Conservation (phyloP, 1,284 basidiomycete species). For the Hymenochaete sp. region DNA sequence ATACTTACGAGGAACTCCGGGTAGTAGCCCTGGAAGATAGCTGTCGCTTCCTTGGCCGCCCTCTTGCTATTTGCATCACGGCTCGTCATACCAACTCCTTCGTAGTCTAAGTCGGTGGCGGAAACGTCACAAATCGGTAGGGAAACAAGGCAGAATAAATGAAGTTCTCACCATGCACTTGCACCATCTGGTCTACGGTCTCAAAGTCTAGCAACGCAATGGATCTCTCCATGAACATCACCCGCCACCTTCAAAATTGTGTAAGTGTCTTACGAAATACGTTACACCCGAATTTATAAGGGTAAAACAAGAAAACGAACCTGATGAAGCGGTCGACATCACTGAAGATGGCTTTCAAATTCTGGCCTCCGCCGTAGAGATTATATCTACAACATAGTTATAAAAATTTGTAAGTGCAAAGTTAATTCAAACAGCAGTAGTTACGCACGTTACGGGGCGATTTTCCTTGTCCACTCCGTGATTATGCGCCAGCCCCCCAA, state of each 20-base stretch:
- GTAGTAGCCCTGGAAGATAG: slow-evolving; percentile 65
- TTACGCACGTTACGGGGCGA: slow-evolving; percentile 51
- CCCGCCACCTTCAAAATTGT: slow-evolving; percentile 50
- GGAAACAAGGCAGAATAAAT: neutral
- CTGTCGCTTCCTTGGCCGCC: slow-evolving; percentile 61
- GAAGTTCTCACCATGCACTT: slow-evolving; percentile 54
- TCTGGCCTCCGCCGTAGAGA: slow-evolving; percentile 58
- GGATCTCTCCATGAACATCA: slow-evolving; percentile 64
- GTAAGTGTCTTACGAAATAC: neutral
- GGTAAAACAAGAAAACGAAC: slow-evolving; percentile 28
- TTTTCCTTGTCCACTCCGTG: slow-evolving; percentile 60
- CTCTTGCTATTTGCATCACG: slow-evolving; percentile 67
- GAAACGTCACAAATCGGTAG: neutral
- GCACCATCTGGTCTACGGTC: slow-evolving; percentile 63
- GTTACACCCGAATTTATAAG: neutral
- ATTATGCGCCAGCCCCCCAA: slow-evolving; percentile 55
- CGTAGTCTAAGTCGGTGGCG: slow-evolving; percentile 47
- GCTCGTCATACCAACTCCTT: slow-evolving; percentile 55
- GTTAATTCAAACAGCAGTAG: slow-evolving; percentile 10
- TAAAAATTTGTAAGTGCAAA: neutral
- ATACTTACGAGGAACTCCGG: slow-evolving; percentile 62
- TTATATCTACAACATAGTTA: slow-evolving; percentile 44
- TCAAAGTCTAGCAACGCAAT: slow-evolving; percentile 59
- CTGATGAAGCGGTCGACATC: slow-evolving; percentile 66
- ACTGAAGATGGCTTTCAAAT: slow-evolving; percentile 57